Conservation (phyloP, 2,329 filamentous ascomycete genomes). For the Cercospora sojina region DNA sequence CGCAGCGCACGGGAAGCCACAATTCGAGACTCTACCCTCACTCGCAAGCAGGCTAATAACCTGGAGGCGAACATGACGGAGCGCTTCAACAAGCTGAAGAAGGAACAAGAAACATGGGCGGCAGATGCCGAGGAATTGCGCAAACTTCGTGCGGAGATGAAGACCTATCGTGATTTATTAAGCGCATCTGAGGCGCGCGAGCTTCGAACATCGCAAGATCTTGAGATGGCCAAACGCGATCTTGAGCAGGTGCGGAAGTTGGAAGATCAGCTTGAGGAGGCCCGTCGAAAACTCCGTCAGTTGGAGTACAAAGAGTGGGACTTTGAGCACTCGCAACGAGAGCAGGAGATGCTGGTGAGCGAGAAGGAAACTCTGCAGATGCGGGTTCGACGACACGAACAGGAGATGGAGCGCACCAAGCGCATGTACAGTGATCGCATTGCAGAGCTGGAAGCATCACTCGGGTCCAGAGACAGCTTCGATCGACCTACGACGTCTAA, state of each 20-base stretch:
- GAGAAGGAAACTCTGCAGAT: constrained; percentile 60
- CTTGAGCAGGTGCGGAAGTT: constrained; percentile 61
- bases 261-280: constrained; percentile 57
- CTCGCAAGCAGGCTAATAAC: constrained; percentile 69
- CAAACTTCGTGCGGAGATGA: constrained; percentile 54
- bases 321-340: constrained; percentile 57
- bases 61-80: constrained; percentile 57
- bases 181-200: constrained; percentile 69
- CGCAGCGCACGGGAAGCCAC: constrained; percentile 36
- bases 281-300: constrained; percentile 62
- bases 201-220: constrained; percentile 61
- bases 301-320: constrained; percentile 65
- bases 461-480: constrained; percentile 15
- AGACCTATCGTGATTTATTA: constrained; percentile 61
- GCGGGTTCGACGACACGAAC: constrained; percentile 55
- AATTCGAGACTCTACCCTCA: constrained; percentile 36
- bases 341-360: constrained; percentile 58
- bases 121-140: constrained; percentile 64
- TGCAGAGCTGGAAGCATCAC: constrained; percentile 45
- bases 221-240: constrained; percentile 62
- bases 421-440: constrained; percentile 52
- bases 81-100: constrained; percentile 35
- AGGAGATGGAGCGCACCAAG: constrained; percentile 50
- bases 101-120: constrained; percentile 38
- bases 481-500: constrained; percentile 14